Conservation (phyloP, 2,329 filamentous ascomycete genomes). For the Fusarium annulatum region DNA sequence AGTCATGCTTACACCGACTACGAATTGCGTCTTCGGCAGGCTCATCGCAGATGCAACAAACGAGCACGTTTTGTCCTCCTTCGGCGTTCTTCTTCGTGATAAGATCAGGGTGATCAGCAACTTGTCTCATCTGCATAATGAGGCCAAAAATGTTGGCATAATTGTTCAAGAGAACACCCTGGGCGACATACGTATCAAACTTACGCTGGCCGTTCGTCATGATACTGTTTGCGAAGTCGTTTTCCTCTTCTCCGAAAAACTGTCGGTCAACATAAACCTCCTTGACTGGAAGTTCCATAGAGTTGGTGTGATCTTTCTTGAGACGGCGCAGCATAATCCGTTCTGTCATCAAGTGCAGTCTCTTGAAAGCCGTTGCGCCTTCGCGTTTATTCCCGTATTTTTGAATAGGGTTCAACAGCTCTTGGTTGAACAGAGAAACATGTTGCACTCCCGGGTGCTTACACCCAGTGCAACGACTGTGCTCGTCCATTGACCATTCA, state of each 20-base stretch:
- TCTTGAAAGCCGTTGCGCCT: constrained; percentile 78
- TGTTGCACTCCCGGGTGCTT: constrained; percentile 57
- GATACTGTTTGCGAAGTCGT: constrained; percentile 94
- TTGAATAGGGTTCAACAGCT: constrained; percentile 86
- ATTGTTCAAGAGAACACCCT: constrained; percentile 94
- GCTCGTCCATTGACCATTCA: constrained; percentile 83
- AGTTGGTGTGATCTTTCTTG: constrained; percentile 91
- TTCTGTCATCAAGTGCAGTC: constrained; percentile 88
- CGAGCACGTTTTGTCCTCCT: constrained; percentile 87
- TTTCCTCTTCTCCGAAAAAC: constrained; percentile 96
- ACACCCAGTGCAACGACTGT: constrained; percentile 78
- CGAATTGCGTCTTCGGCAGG: constrained; percentile 94
- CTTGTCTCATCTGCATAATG: constrained; percentile 99
- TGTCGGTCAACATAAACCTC: constrained; percentile 92
- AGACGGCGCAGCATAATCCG: constrained; percentile 95
- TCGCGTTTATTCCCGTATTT: constrained; percentile 68
- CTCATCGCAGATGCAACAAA: constrained; percentile 97
- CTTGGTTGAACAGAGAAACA: constrained; percentile 84
- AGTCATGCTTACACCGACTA: constrained; percentile 90
- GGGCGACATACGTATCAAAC: constrained; percentile 95
- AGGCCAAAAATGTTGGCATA: constrained; percentile 99
- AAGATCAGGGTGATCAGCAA: constrained; percentile 94
- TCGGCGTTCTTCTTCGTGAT: constrained; percentile 88
- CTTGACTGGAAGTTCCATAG: constrained; percentile 97
- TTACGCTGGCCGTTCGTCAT: constrained; percentile 90